A percentile compares a stretch with the other conserved stretches of the same genome.
Evolutionary conservation across 2,329 filamentous ascomycete genomes (phyloP).

Genomic region (Phyllosticta citribraziliensis): DNA sequence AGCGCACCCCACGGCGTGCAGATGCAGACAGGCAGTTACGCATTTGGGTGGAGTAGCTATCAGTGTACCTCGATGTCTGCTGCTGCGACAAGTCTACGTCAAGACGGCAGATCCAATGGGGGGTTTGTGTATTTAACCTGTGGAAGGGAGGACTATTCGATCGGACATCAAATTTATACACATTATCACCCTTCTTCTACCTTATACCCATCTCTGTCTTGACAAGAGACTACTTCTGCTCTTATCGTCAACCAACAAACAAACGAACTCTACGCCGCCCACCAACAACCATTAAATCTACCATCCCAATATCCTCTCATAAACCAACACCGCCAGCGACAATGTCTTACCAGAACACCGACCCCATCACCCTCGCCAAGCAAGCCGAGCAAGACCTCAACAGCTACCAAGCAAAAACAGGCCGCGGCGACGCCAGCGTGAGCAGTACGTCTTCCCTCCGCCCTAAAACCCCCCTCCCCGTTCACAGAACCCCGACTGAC

Average conservation of each 20-base stretch:
- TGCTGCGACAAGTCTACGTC: background rate
- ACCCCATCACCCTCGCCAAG: constrained; percentile 35
- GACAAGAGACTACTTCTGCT: too few relatives aligned
- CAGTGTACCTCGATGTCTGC: background rate
- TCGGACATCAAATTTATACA: background rate
- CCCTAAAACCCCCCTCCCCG: background rate
- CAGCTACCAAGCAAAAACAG: constrained; percentile 28
- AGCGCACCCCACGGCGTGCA: background rate
- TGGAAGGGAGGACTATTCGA: background rate
- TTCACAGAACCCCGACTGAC: background rate
- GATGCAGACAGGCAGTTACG: background rate
- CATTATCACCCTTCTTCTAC: background rate
- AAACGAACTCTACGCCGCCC: background rate
- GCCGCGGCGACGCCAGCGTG: constrained; percentile 20
- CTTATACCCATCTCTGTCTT: background rate
- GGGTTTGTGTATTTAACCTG: background rate
- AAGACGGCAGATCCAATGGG: background rate
- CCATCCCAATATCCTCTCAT: background rate
- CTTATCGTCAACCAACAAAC: too few relatives aligned
- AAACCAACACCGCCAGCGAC: constrained; percentile 17
- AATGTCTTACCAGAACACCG: constrained; percentile 29
- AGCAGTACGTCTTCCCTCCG: constrained; percentile 24
- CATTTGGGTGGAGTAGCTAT: background rate
- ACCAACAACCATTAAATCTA: too few relatives aligned
- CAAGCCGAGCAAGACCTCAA: constrained; percentile 42